These are phyloP conservation scores for Dendrocalamus sinicus DNA, from an alignment of 176 grass and related monocot genomes.

Conservation along the genomic window DNA sequence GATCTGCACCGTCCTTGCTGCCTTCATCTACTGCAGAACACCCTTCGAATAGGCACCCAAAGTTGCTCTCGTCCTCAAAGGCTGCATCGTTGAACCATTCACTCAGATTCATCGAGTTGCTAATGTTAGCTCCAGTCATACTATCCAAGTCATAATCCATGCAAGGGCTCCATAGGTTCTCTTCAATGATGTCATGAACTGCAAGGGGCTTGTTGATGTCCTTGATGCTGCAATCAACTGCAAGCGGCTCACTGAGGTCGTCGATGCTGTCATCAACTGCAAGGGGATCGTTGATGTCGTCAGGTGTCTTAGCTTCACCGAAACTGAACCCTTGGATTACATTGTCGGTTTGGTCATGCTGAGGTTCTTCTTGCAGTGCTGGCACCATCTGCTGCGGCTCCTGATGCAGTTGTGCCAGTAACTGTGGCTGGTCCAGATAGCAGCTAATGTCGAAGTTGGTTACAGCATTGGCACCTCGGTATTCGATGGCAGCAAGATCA, in stretches of 20 bases:
- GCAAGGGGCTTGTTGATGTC: not conserved
- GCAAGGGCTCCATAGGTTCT: slow-evolving; percentile 58
- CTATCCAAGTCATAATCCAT: slow-evolving; percentile 51
- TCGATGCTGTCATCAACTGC: not conserved
- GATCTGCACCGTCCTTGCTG: slow-evolving; percentile 27
- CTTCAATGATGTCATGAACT: not conserved
- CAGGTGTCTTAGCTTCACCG: slow-evolving; percentile 14
- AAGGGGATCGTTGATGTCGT: not conserved
- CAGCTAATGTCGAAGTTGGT: slow-evolving; percentile 87
- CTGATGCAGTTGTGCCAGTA: slow-evolving; percentile 40
- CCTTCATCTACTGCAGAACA: slow-evolving; percentile 31
- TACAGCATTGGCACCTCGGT: slow-evolving; percentile 75
- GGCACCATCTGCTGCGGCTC: slow-evolving; percentile 54
- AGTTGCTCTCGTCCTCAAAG: slow-evolving; percentile 51
- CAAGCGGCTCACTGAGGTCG: not conserved
- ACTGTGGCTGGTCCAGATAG: slow-evolving; percentile 61
- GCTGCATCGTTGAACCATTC: slow-evolving; percentile 37
- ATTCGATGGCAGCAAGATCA: slow-evolving; percentile 93
- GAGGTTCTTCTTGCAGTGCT: slow-evolving; percentile 45
- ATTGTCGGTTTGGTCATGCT: slow-evolving; percentile 31
- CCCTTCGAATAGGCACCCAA: slow-evolving; percentile 53
- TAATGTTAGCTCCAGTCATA: slow-evolving; percentile 9
- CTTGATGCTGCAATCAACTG: not conserved
- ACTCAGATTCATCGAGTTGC: slow-evolving; percentile 37
- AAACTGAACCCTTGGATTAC: slow-evolving; percentile 26